Conservation (phyloP, 2,329 filamentous ascomycete genomes). For the Dendryphion nanum region DNA sequence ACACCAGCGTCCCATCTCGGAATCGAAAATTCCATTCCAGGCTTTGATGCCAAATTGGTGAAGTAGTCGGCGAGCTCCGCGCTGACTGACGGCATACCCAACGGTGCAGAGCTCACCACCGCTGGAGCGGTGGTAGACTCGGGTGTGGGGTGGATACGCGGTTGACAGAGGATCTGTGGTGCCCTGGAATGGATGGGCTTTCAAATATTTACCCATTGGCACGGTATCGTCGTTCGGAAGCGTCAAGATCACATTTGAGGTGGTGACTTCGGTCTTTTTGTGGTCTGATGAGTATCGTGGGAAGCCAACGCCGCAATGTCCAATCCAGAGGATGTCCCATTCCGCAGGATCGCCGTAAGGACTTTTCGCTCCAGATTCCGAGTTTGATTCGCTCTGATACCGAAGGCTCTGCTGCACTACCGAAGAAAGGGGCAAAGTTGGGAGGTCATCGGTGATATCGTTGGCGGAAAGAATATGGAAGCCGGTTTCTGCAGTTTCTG, state of each 20-base stretch:
- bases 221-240: conserved; percentile 23
- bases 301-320: conserved; percentile 32
- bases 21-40: conserved; percentile 31
- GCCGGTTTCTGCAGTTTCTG: conserved; percentile 22
- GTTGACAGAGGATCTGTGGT: conserved; percentile 21
- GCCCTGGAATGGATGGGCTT: conserved; percentile 32
- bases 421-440: conserved; percentile 18
- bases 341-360: conserved; percentile 32
- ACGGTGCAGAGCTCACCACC: conserved; percentile 31
- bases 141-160: conserved; percentile 24
- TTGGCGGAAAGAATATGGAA: conserved; percentile 24
- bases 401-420: conserved; percentile 9
- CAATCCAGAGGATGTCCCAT: conserved; percentile 45
- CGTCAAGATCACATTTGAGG: conserved; percentile 20
- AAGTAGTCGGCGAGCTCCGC: conserved; percentile 26
- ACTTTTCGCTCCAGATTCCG: conserved; percentile 15
- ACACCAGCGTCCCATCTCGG: conserved; percentile 28
- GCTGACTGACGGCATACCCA: conserved; percentile 27
- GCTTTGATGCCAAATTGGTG: conserved; percentile 28
- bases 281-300: conserved; percentile 17
- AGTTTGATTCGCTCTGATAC: conserved; percentile 4
- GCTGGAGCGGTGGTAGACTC: conserved; percentile 25
- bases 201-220: conserved; percentile 19
- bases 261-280: conserved; percentile 11
- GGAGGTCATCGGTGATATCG: conserved; percentile 18